Conservation (phyloP, 2,329 filamentous ascomycete genomes). For the Orbilia javanica region DNA sequence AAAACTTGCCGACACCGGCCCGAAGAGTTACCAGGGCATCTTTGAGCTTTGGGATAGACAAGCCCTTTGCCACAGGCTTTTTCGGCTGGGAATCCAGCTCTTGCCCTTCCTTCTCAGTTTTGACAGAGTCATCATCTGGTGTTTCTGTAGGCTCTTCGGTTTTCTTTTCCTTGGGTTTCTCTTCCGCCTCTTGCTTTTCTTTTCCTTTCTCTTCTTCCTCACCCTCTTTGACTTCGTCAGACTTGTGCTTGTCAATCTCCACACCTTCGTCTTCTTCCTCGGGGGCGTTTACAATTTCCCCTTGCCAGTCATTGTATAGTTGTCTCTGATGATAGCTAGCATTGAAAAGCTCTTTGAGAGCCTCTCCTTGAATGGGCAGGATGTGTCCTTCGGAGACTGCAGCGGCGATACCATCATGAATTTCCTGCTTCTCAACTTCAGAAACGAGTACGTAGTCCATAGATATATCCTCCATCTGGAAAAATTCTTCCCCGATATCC, state of each 20-base stretch:
- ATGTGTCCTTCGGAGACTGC: slow-evolving; percentile 22
- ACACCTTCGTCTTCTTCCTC: slow-evolving; percentile 47
- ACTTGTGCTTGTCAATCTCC: slow-evolving; percentile 13
- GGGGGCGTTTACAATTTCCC: neutral
- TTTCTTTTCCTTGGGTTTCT: neutral
- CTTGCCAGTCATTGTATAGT: slow-evolving; percentile 31
- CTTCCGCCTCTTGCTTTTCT: neutral
- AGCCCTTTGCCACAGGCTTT: neutral
- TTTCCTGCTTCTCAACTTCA: slow-evolving; percentile 34
- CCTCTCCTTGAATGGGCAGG: slow-evolving; percentile 30
- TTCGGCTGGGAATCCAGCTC: slow-evolving; percentile 3
- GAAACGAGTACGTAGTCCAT: slow-evolving; percentile 39
- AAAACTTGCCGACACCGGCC: slow-evolving; percentile 50
- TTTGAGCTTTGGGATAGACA: slow-evolving; percentile 30
- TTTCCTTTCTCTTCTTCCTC: slow-evolving; percentile 7
- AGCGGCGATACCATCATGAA: slow-evolving; percentile 17
- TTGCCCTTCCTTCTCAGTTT: slow-evolving; percentile 14
- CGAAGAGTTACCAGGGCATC: slow-evolving; percentile 35
- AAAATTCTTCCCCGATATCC: slow-evolving; percentile 27
- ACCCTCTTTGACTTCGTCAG: neutral
- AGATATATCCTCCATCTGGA: slow-evolving; percentile 38
- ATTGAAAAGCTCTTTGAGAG: slow-evolving; percentile 42
- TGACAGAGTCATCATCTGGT: neutral
- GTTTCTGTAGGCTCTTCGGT: neutral
- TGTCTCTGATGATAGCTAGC: slow-evolving; percentile 32